Base-by-base conservation (phyloP, 2,329 filamentous ascomycete species). In the Ilyonectria mors-panacis region DNA sequence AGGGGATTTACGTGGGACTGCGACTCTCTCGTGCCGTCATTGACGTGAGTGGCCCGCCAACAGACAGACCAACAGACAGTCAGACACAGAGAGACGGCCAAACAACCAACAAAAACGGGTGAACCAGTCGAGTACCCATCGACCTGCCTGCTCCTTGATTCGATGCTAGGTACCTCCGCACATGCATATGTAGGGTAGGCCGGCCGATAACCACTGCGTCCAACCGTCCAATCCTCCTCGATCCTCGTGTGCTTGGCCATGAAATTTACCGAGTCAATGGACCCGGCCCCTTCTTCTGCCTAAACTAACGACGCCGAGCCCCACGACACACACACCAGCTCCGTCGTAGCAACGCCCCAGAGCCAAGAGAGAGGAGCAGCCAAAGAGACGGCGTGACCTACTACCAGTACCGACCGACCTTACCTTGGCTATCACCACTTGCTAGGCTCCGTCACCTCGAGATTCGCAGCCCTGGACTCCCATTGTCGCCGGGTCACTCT, bases 211-310 rank as follows among this genome's bases (percentile, higher is more conserved):
- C 69, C 72, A 73, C 69, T 70, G 67, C 71, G 61, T 65, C 60
- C 63, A 35, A 68, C 62, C 61, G 59, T 74, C 72, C 66, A 59
- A 67, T 75, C 69, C 71, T 62, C 59, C 70, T 65, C 70, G 61
- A 66, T 59, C 53, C 59, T 37, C 33, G 44, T 39, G 44, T 67
- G 39, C 50, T 65, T 26, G 63, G 19, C 67, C 62, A 61, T 65
- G 69, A 67, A 71, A 73, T 73, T 75, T 75, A 71, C 70, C 69
- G 65, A 74, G 55, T 67, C 59, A 74, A 59, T 62, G 66, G 71
- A 69, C 67, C 69, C 59, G 64, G 69, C 70, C 68, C 60, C 69
- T 67, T 70, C 69, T 75, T 75, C 73, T 75, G 73, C 73, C 73
- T 74, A 74, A 72, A 72, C 50, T 55, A 72, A 69, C 64, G 59